These are phyloP conservation scores for Rhodotorula toruloides DNA, from an alignment of 768 basidiomycete genomes.

Conservation along the genomic window DNA sequence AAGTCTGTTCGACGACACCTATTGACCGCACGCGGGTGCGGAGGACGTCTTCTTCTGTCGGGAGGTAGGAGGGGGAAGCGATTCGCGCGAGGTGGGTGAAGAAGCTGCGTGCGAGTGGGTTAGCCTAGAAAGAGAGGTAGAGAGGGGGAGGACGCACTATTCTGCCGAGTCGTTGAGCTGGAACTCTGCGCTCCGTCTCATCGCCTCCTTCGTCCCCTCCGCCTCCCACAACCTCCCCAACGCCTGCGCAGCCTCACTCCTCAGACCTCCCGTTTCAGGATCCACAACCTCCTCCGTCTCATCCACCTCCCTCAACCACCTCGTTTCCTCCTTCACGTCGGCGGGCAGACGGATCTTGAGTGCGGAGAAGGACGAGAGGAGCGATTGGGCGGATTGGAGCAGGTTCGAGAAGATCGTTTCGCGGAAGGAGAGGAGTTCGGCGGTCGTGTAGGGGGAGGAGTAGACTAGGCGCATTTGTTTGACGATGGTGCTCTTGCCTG, in stretches of 20 bases:
- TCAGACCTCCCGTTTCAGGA: conserved; percentile 67
- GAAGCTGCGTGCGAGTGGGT: conserved; percentile 14
- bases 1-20: conserved; percentile 92
- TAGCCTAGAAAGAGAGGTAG: not conserved
- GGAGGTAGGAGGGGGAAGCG: conserved; percentile 65
- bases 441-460: too few relatives aligned
- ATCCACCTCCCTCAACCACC: conserved; percentile 68
- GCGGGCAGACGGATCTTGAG: conserved; percentile 70
- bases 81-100: conserved; percentile 69
- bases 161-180: conserved; percentile 92
- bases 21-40: conserved; percentile 91
- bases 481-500: too few relatives aligned
- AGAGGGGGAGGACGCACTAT: conserved; percentile 52
- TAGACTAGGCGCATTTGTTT: too few relatives aligned
- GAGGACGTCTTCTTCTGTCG: conserved; percentile 84
- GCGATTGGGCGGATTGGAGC: too few relatives aligned
- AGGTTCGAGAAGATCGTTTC: too few relatives aligned
- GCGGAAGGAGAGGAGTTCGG: too few relatives aligned
- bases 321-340: conserved; percentile 63
- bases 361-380: conserved; percentile 81
- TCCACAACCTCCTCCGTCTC: conserved; percentile 55
- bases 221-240: conserved; percentile 68
- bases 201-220: conserved; percentile 70
- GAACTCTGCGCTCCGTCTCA: conserved; percentile 76
- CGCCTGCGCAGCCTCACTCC: conserved; percentile 50